These are phyloP conservation scores for Drosera spatulata DNA, from an alignment of 179 eudicot species.

Conservation along the genomic window DNA sequence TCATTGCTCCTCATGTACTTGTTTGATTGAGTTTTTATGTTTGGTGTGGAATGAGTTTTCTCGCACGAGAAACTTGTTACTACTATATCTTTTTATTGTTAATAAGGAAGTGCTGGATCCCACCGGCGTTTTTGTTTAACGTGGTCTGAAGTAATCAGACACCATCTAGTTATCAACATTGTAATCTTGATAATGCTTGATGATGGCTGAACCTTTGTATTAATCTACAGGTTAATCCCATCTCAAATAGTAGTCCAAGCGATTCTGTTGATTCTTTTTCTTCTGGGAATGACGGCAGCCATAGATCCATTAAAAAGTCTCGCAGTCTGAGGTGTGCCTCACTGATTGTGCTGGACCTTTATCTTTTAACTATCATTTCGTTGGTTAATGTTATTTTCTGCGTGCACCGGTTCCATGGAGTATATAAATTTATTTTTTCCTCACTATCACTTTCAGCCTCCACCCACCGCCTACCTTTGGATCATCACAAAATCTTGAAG, in stretches of 20 bases:
- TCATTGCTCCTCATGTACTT: no score
- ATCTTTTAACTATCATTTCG: neutral
- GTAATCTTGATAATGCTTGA: neutral
- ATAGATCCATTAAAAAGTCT: neutral
- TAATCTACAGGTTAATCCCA: conserved; percentile 34
- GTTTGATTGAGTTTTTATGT: no score
- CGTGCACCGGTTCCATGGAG: conserved; percentile 22
- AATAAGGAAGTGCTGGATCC: neutral
- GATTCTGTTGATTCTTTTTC: conserved; percentile 1
- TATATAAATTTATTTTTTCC: conserved; percentile 1
- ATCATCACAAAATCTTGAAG: conserved; percentile 32
- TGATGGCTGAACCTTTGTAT: neutral
- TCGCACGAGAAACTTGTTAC: no score
- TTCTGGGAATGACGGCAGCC: no score
- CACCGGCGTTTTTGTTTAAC: neutral
- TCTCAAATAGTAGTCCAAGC: conserved; percentile 25
- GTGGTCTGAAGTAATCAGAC: neutral
- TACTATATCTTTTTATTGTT: neutral
- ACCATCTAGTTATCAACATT: neutral
- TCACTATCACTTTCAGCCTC: conserved; percentile 22
- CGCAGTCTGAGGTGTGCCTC: conserved; percentile 4
- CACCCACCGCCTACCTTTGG: conserved; percentile 60
- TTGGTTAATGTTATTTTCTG: neutral
- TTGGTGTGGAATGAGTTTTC: no score
- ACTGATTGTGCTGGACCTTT: conserved; percentile 1